Base-by-base conservation (phyloP, 495 filamentous ascomycete genomes). In the Lasiosphaeris hirsuta region DNA sequence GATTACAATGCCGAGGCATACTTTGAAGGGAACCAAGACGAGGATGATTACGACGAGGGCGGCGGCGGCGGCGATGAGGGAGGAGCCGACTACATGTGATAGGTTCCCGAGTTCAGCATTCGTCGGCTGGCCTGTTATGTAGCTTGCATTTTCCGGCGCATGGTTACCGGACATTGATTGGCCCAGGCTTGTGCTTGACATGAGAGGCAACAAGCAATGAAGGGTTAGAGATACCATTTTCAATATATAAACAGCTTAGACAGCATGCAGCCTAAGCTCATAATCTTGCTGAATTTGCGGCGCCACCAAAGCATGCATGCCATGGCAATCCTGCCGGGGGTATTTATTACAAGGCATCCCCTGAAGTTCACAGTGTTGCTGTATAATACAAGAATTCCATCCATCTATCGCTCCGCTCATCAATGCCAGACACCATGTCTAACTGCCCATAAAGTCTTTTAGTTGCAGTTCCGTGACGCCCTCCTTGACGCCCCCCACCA, bases 401-500 rank as follows among this genome's bases (percentile, higher is more conserved):
- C 23, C 5, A 30, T 30, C 23, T 5, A 30, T 30, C 23, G 23
- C 23, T 30, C 2, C 23, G 23, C 23, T 30, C 23, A 30, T 30
- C 23, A 30, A 30, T 2, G 23, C 23, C 23, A 2, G 23, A 30
- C n/a, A n/a, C 23, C 23, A 30, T 2, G 23, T 60, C 5, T 61
- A 64, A 37, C 71, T 59, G 1, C 61, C 68, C 61, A 72, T 69
- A 51, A 81, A 78, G 17, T 75, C 80, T 4, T 84, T 86, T 14
- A 88, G 68, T 56, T 86, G 82, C 13, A 88, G 68, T 60, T 84
- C 84, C 53, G 87, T 87, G 40, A 89, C 80, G 49, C 83, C 81
- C 71, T 92, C 90, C 64, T 86, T 82, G 7, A 81, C 82, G 52
- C 72, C 71, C 1, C 87, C 88, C 41, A 93, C 81, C 48, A 86